Evolutionary conservation across 2,329 filamentous ascomycete genomes (phyloP).

Genomic region (Fusarium brachygibbosum): DNA sequence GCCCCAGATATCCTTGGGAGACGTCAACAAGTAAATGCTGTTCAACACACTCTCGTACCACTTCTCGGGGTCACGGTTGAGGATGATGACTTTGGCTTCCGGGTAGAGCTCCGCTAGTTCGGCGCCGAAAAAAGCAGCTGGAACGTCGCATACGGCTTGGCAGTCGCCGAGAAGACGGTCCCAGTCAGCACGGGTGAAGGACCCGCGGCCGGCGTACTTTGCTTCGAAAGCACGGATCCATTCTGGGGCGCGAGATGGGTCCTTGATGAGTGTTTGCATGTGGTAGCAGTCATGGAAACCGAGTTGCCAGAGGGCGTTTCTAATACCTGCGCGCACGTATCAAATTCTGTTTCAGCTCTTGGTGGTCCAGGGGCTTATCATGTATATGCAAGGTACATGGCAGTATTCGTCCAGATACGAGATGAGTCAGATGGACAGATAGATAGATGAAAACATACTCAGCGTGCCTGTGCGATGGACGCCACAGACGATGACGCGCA

Average conservation of each 20-base stretch:
- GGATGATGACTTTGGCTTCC: constrained; percentile 57
- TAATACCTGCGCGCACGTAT: constrained; percentile 49
- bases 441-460: constrained; percentile 49
- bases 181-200: constrained; percentile 58
- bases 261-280: constrained; percentile 52
- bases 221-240: constrained; percentile 53
- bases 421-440: background rate
- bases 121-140: constrained; percentile 65
- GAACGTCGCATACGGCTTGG: constrained; percentile 68
- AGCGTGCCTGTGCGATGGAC: constrained; percentile 57
- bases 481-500: constrained; percentile 58
- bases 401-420: background rate
- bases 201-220: constrained; percentile 51
- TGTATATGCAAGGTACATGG: background rate
- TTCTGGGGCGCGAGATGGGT: constrained; percentile 45
- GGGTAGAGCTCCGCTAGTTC: constrained; percentile 54
- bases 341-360: constrained; percentile 25
- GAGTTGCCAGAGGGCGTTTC: constrained; percentile 52
- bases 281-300: constrained; percentile 57
- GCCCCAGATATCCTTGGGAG: constrained; percentile 35
- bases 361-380: background rate
- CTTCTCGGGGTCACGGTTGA: constrained; percentile 57
- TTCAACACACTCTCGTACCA: constrained; percentile 52
- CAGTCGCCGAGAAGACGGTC: constrained; percentile 61
- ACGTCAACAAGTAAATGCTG: constrained; percentile 52